These are phyloP conservation scores for Potentilla sterilis DNA, from an alignment of 306 rosid species.

Conservation along the genomic window DNA sequence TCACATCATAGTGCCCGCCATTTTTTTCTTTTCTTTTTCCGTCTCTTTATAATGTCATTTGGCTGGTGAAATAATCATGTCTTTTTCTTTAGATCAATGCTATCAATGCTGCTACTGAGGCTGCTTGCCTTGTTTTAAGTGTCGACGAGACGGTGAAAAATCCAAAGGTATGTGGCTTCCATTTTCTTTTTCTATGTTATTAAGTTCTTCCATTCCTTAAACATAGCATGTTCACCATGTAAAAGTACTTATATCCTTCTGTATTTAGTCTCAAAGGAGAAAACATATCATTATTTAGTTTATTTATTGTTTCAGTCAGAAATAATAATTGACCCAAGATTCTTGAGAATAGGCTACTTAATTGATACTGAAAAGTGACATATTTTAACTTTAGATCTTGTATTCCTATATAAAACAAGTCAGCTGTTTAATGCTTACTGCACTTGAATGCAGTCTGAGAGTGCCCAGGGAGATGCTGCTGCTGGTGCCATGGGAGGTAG, in stretches of 20 bases:
- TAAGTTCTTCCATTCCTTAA: not conserved
- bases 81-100: slow-evolving; percentile 76
- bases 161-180: slow-evolving; percentile 60
- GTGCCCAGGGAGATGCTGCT: slow-evolving; percentile 99
- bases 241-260: not conserved
- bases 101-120: slow-evolving; percentile 97
- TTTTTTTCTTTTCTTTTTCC: not conserved
- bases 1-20: not conserved
- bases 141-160: slow-evolving; percentile 96
- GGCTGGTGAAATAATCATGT: not conserved
- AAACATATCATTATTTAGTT: not conserved
- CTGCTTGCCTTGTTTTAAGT: slow-evolving; percentile 89
- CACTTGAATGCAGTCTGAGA: slow-evolving; percentile 70
- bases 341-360: not conserved
- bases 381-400: not conserved
- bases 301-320: not conserved
- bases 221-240: not conserved
- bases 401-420: not conserved
- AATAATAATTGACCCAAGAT: not conserved
- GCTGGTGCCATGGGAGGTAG: slow-evolving; percentile 98
- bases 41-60: not conserved
- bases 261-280: not conserved
- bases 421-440: slow-evolving; percentile 6
- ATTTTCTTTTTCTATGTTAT: no score
- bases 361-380: not conserved